Evolutionary conservation across 768 basidiomycete species (phyloP).

Genomic region (Albatrellus ellisii): DNA sequence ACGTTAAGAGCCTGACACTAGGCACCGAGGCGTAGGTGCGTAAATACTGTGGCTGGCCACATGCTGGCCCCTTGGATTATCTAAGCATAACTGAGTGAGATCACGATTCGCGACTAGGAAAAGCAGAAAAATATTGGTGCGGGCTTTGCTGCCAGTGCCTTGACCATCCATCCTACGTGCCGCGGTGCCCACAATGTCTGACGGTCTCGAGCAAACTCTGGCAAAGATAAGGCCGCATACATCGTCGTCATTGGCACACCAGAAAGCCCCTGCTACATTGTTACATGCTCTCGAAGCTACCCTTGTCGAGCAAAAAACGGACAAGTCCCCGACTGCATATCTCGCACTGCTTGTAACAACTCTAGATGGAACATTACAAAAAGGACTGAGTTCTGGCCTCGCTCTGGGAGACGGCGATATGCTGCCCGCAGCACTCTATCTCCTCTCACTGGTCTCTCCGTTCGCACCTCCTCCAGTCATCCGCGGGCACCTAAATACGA

Average conservation of each 20-base stretch:
- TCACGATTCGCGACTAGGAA: not conserved
- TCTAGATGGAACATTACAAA: slow-evolving; percentile 65
- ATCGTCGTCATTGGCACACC: slow-evolving; percentile 68
- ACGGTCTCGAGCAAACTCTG: slow-evolving; percentile 40
- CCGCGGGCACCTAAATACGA: slow-evolving; percentile 54
- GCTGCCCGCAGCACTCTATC: slow-evolving; percentile 74
- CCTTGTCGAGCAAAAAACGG: slow-evolving; percentile 53
- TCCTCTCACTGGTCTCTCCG: slow-evolving; percentile 65
- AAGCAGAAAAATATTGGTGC: too few relatives aligned
- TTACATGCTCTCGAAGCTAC: slow-evolving; percentile 78
- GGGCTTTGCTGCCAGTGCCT: not conserved
- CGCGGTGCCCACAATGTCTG: slow-evolving; percentile 14
- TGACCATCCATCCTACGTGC: not conserved
- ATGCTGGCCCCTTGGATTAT: too few relatives aligned
- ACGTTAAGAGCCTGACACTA: too few relatives aligned
- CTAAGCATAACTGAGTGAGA: not conserved
- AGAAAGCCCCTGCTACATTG: slow-evolving; percentile 80
- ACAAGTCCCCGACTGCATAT: slow-evolving; percentile 76
- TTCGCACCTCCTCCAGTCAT: slow-evolving; percentile 75
- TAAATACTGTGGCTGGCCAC: too few relatives aligned
- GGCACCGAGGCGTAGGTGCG: too few relatives aligned
- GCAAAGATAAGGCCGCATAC: slow-evolving; percentile 82
- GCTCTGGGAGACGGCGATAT: slow-evolving; percentile 53
- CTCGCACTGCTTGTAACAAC: slow-evolving; percentile 86
- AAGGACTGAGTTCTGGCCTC: slow-evolving; percentile 26